Percentiles rank a stretch among this genome's conserved stretches.
phyloP scores from a whole-genome alignment of 2,329 filamentous ascomycete species.

The Penicillium nordicum region DNA sequence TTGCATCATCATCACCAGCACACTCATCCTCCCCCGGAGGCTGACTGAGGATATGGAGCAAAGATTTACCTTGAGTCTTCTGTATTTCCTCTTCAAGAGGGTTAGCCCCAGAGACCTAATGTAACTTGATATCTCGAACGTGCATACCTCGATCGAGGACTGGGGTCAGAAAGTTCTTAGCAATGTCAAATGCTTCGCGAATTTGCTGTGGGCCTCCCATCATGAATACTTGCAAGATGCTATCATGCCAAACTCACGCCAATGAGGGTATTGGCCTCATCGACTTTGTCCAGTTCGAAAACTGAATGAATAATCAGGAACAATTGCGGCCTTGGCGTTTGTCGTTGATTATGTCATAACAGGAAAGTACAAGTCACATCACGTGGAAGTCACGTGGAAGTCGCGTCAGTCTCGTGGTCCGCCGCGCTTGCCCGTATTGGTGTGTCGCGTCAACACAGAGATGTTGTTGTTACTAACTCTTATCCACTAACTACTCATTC shows the following conservation, averaged over 20 bases:
- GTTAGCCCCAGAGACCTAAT: constrained; percentile 27
- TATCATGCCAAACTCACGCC: background rate
- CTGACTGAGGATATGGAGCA: constrained; percentile 34
- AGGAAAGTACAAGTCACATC: background rate
- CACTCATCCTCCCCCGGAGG: constrained; percentile 1
- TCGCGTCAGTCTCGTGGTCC: constrained; percentile 17
- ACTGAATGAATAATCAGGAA: constrained; percentile 5
- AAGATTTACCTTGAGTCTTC: constrained; percentile 33
- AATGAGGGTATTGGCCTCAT: background rate
- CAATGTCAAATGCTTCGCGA: constrained; percentile 34
- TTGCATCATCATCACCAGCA: constrained; percentile 17
- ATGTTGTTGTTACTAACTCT: background rate
- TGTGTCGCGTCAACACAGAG: background rate
- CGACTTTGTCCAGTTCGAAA: background rate
- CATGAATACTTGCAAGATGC: background rate
- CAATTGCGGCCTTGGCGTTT: constrained; percentile 1
- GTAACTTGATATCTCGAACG: constrained; percentile 15
- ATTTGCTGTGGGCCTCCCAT: constrained; percentile 31
- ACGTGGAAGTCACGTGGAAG: background rate
- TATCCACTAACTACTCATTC: constrained; percentile 7
- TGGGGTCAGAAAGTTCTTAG: constrained; percentile 37
- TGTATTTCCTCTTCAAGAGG: constrained; percentile 37
- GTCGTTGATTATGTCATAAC: background rate
- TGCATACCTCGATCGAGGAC: constrained; percentile 42
- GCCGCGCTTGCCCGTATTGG: constrained; percentile 1